These are phyloP conservation scores for Phaeotremella fagi DNA, from an alignment of 768 basidiomycete species.

Conservation along the genomic window DNA sequence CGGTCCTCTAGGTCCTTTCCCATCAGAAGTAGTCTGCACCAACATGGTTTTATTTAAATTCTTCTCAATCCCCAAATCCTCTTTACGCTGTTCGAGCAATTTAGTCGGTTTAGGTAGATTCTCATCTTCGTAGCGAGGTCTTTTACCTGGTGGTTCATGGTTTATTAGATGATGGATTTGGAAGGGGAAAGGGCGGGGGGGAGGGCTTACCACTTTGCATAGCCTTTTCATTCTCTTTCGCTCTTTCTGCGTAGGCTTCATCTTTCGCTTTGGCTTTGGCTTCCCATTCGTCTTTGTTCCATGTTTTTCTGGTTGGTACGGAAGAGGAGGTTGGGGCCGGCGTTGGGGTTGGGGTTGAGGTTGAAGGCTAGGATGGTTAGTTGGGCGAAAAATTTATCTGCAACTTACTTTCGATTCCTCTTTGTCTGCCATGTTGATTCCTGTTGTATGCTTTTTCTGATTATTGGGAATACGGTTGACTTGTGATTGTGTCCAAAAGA, in stretches of 20 bases:
- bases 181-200: neutral
- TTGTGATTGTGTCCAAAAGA: too few relatives aligned
- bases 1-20: constrained; percentile 61
- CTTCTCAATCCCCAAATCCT: constrained; percentile 82
- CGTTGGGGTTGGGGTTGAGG: neutral
- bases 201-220: constrained; percentile 48
- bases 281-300: constrained; percentile 72
- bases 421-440: neutral
- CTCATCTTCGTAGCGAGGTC: constrained; percentile 44
- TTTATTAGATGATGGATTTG: constrained; percentile 43
- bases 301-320: constrained; percentile 62
- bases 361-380: neutral
- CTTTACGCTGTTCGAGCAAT: constrained; percentile 82
- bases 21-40: constrained; percentile 63
- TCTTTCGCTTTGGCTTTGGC: constrained; percentile 48
- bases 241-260: constrained; percentile 69
- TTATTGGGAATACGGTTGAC: too few relatives aligned
- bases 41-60: constrained; percentile 94
- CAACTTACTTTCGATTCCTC: neutral
- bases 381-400: neutral
- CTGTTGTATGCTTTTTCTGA: too few relatives aligned
- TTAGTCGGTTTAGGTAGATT: constrained; percentile 91
- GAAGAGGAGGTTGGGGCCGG: neutral
- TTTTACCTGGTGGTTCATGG: neutral
- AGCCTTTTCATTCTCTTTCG: constrained; percentile 55